Evolutionary conservation across 169 alveolate species (phyloP).

Genomic region (Plasmodium knowlesi): DNA sequence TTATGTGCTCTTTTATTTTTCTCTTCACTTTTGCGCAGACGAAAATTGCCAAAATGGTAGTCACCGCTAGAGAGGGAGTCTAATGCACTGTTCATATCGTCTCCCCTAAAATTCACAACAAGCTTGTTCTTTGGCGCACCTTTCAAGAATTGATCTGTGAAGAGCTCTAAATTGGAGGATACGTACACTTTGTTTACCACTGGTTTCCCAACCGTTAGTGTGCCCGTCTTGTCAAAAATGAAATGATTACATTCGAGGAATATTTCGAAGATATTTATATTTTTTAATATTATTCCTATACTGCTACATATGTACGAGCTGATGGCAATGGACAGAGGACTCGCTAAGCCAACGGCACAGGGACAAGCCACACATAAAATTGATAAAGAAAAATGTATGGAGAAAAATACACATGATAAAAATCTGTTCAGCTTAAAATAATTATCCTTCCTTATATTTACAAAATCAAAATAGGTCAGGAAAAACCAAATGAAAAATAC

Average conservation of each 20-base stretch:
- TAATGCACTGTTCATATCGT: not conserved
- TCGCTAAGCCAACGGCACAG: conserved; percentile 75
- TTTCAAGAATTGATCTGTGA: conserved; percentile 58
- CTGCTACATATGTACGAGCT: conserved; percentile 68
- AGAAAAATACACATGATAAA: conserved; percentile 56
- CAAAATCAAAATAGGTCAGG: conserved; percentile 54
- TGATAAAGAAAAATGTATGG: conserved; percentile 69
- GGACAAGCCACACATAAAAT: conserved; percentile 75
- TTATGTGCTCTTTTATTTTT: not conserved
- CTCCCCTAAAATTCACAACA: not conserved
- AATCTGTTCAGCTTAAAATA: conserved; percentile 44
- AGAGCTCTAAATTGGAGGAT: conserved; percentile 35
- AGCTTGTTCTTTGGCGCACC: conserved; percentile 5
- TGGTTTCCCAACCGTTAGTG: conserved; percentile 73
- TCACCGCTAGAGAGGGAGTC: not conserved
- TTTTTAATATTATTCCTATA: conserved; percentile 63
- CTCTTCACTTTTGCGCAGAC: not conserved
- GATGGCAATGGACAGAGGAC: conserved; percentile 68
- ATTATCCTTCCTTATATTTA: conserved; percentile 28
- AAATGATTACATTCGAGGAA: conserved; percentile 67
- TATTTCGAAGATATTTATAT: conserved; percentile 61
- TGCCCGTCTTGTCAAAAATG: conserved; percentile 71
- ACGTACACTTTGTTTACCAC: conserved; percentile 58
- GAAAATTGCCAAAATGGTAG: not conserved
- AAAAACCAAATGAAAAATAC: conserved; percentile 67